Conservation (phyloP, 306 rosid species). For the Cucurbita argyrosperma region DNA sequence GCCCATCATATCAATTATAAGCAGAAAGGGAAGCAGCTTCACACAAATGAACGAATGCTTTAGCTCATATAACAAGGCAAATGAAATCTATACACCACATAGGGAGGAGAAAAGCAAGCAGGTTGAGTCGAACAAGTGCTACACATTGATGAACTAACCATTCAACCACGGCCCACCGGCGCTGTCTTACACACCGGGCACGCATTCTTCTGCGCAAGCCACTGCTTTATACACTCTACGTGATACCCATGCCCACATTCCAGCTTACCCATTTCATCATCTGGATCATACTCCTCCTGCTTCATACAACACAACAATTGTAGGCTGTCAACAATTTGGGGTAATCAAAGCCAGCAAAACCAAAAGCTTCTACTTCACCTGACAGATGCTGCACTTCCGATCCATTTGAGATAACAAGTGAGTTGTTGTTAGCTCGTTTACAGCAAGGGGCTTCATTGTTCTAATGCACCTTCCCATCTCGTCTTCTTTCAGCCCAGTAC, state of each 20-base stretch:
- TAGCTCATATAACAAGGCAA: constrained; percentile 21
- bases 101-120: constrained; percentile 5
- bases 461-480: constrained; percentile 47
- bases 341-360: not conserved
- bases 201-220: constrained; percentile 74
- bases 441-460: constrained; percentile 30
- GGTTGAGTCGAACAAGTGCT: constrained; percentile 9
- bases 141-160: constrained; percentile 1
- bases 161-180: constrained; percentile 34
- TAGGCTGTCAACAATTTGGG: not conserved
- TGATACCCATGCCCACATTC: constrained; percentile 76
- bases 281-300: constrained; percentile 82
- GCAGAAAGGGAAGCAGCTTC: constrained; percentile 21
- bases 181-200: constrained; percentile 90
- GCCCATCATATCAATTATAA: constrained; percentile 4
- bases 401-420: constrained; percentile 30
- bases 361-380: constrained; percentile 29
- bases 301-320: not conserved
- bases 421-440: constrained; percentile 29
- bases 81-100: constrained; percentile 53
- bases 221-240: constrained; percentile 62
- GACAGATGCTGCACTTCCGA: constrained; percentile 78
- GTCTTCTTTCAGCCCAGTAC: constrained; percentile 75
- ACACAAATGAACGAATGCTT: constrained; percentile 41
- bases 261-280: constrained; percentile 79